Conservation (phyloP, 2,329 filamentous ascomycete species). For the Colletotrichum sp. region DNA sequence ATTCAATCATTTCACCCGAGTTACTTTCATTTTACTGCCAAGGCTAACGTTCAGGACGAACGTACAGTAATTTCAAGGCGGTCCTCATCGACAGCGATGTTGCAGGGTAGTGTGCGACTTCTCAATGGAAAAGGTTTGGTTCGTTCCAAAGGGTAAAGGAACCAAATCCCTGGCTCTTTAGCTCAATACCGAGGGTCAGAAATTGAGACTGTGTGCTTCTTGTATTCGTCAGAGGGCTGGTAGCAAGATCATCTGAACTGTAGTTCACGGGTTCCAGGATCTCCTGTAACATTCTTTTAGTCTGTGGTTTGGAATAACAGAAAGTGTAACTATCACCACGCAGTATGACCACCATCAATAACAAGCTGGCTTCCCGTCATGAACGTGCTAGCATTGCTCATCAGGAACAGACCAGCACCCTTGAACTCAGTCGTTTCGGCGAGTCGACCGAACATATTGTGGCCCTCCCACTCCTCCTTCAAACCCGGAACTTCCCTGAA, state of each 20-base stretch:
- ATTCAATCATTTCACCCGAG: accelerated
- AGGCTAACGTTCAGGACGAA: not conserved
- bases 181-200: not conserved
- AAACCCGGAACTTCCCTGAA: constrained; percentile 72
- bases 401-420: constrained; percentile 64
- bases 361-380: constrained; percentile 65
- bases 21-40: not conserved
- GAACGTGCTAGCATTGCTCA: constrained; percentile 67
- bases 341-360: constrained; percentile 62
- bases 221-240: not conserved
- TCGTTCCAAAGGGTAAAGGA: not conserved
- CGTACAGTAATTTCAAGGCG: not conserved
- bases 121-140: not conserved
- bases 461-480: constrained; percentile 66
- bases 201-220: not conserved
- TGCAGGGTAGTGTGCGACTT: not conserved
- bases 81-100: not conserved
- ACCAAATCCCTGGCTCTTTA: accelerated
- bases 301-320: accelerated
- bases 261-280: not conserved
- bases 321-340: constrained; percentile 45
- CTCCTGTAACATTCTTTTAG: accelerated
- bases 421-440: constrained; percentile 64
- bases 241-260: not conserved
- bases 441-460: constrained; percentile 75